A percentile compares a stretch with the other conserved stretches of the same genome.
phyloP scores from a whole-genome alignment of 1,139 yeast species.

The Blastobotrys proliferans region DNA sequence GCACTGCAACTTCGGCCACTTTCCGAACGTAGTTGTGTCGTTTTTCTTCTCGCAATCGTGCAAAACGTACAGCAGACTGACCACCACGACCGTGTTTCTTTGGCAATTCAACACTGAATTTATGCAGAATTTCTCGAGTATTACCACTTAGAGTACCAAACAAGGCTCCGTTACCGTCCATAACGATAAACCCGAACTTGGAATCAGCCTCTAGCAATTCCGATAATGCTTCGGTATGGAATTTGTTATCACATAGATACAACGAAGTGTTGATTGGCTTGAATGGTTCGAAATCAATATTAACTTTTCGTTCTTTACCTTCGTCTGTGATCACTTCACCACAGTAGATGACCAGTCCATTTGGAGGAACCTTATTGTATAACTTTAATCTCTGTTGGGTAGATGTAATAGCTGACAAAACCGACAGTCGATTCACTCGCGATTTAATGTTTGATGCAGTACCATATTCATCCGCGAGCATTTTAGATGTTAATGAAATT shows the following conservation, averaged over 20 bases:
- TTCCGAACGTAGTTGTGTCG: constrained; percentile 97
- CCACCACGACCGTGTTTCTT: constrained; percentile 99
- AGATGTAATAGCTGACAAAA: constrained; percentile 92
- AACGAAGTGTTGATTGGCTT: constrained; percentile 96
- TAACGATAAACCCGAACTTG: constrained; percentile 91
- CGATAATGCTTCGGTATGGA: constrained; percentile 94
- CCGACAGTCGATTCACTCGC: constrained; percentile 92
- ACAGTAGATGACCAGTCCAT: constrained; percentile 93
- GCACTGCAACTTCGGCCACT: constrained; percentile 97
- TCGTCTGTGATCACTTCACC: constrained; percentile 97
- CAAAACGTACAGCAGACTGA: constrained; percentile 98
- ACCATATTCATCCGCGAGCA: constrained; percentile 97
- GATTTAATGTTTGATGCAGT: constrained; percentile 97
- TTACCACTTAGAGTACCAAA: constrained; percentile 97
- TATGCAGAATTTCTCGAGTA: constrained; percentile 92
- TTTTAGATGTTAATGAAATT: constrained; percentile 78
- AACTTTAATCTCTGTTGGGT: constrained; percentile 94
- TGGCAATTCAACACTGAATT: constrained; percentile 95
- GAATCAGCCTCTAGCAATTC: constrained; percentile 94
- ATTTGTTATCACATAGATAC: constrained; percentile 94
- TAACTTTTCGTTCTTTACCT: constrained; percentile 94
- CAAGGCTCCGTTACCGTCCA: constrained; percentile 99
- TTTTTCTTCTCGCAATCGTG: constrained; percentile 97
- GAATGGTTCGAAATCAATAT: constrained; percentile 94
- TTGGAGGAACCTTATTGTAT: constrained; percentile 84